Base-by-base conservation (phyloP, 768 basidiomycete genomes). In the Tulasnella sp. region DNA sequence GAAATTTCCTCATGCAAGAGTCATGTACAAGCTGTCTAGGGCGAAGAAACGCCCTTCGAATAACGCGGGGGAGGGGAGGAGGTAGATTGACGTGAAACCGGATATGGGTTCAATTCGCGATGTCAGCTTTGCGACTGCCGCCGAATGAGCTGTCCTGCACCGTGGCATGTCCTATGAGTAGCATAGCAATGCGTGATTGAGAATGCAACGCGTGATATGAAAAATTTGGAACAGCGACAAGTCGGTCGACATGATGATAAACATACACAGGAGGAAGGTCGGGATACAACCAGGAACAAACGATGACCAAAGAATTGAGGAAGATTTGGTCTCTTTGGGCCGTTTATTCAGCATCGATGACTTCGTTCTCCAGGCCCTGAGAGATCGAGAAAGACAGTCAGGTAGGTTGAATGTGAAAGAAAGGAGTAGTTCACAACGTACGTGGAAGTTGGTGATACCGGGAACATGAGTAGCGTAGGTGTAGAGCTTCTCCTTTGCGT, bases 401-500 rank as follows among this genome's bases (percentile, higher is more conserved):
- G 40, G 75, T 55, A 79, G 73, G 81, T 61, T 73, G 16, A 79
- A 77, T 67, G 80, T 51, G 51, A 13, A 73, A 29, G 39, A 7
- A 5, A 74, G 10, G 37, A 18, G 42, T n/a, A 78, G 15, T 39
- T n/a, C 18, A 10, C 5, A 16, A 83, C 91, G 79, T 78, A 92
- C 96, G 92, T 97, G 96, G 92, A 95, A 95, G 69, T 91, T 86
- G 10, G 85, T 82, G 69, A 94, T 93, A 35, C 44, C 70, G 70
- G 90, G 87, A 77, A 98, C 91, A 83, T 93, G 89, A 79, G 90
- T 90, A 80, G 93, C 96, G 84, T 95, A 94, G 40, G 94, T 96
- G 89, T 87, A 98, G 77, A 98, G 92, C 88, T 96, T 98, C 89
- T 97, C 96, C 88, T 96, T 98, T 79, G 98, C 97, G 82, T 92